These are phyloP conservation scores for Cystobasidium onofrii DNA, from an alignment of 768 basidiomycete species.

Conservation along the genomic window DNA sequence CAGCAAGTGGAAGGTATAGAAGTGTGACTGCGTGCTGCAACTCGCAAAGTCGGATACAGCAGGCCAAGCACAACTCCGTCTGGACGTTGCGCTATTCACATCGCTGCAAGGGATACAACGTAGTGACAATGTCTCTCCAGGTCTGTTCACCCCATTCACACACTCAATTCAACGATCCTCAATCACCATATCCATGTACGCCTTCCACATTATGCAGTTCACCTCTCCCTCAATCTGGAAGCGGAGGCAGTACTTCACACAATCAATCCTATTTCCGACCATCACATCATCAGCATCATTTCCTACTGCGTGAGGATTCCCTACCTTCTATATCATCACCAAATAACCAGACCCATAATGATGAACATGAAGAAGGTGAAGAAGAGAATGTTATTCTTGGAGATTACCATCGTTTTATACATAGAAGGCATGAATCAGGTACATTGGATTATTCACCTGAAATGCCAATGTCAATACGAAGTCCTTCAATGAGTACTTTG, in stretches of 20 bases:
- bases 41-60: too few species aligned
- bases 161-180: conserved; percentile 5
- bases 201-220: conserved; percentile 23
- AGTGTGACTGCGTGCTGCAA: too few species aligned
- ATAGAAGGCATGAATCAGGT: neutral
- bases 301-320: neutral
- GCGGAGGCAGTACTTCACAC: neutral
- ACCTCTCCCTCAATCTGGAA: conserved; percentile 2
- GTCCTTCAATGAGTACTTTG: neutral
- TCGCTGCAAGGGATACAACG: neutral
- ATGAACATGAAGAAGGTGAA: too few species aligned
- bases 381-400: too few species aligned
- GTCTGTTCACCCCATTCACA: neutral
- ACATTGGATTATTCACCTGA: neutral
- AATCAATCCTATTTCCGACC: neutral
- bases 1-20: too few species aligned
- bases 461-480: neutral
- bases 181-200: conserved; percentile 26
- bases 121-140: neutral
- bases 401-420: neutral
- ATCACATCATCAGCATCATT: conserved; percentile 1
- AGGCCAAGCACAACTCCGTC: too few species aligned
- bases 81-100: neutral
- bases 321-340: neutral
- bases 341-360: neutral